Percentiles rank a stretch among this genome's conserved stretches.
phyloP scores from a whole-genome alignment of 768 basidiomycete genomes.

The Lentinula guzmanii region DNA sequence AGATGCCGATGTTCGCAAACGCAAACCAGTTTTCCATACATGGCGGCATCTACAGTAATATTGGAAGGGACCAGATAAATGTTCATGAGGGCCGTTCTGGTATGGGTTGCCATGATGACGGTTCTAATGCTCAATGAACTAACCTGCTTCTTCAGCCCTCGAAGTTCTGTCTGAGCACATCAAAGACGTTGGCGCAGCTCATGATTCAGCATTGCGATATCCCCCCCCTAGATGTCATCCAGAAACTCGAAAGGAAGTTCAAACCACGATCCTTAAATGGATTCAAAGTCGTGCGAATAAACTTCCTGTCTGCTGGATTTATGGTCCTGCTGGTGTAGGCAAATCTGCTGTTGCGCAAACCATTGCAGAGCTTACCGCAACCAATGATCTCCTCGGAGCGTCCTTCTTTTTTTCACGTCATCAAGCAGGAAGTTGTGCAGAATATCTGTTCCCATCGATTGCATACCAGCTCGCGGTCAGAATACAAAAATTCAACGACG shows the following conservation, averaged over 20 bases:
- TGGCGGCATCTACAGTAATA: neutral
- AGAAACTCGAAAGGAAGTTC: constrained; percentile 13
- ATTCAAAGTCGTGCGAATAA: neutral
- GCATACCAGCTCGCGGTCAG: constrained; percentile 20
- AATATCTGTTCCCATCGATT: constrained; percentile 22
- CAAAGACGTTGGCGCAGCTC: constrained; percentile 9
- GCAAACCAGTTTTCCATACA: neutral
- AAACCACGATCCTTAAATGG: constrained; percentile 13
- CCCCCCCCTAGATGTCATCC: constrained; percentile 15
- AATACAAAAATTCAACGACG: neutral
- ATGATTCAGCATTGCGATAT: constrained; percentile 13
- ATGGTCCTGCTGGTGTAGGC: constrained; percentile 20
- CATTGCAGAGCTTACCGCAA: constrained; percentile 15
- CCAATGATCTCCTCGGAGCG: constrained; percentile 16
- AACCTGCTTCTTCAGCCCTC: neutral
- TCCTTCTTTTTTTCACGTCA: constrained; percentile 30
- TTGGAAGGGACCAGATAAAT: neutral
- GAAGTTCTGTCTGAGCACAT: neutral
- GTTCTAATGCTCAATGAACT: neutral
- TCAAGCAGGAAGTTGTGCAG: constrained; percentile 16
- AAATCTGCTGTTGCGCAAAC: constrained; percentile 21
- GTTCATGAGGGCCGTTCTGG: neutral
- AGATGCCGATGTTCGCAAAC: neutral
- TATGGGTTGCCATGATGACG: neutral
- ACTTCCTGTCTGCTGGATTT: constrained; percentile 14